Conservation (phyloP, 2,329 filamentous ascomycete genomes). For the Colletotrichum melonis region DNA sequence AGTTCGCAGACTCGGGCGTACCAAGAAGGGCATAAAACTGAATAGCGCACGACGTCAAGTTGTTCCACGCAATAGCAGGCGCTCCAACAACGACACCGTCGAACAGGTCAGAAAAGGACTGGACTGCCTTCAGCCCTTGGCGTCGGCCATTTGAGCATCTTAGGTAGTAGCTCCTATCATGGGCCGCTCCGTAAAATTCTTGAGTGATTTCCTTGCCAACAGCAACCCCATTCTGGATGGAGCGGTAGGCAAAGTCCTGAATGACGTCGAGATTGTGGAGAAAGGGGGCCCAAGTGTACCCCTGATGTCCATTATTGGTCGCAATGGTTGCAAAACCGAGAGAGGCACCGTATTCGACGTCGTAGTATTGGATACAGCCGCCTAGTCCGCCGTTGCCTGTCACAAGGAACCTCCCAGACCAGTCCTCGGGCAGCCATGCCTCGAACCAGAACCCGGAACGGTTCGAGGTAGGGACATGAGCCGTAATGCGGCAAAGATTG, state of each 20-base stretch:
- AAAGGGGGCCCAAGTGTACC: conserved; percentile 43
- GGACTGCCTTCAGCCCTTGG: conserved; percentile 60
- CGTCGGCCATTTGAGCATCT: conserved; percentile 66
- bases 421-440: conserved; percentile 57
- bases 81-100: conserved; percentile 66
- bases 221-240: conserved; percentile 43
- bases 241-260: conserved; percentile 46
- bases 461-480: conserved; percentile 49
- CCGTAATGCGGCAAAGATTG: conserved; percentile 42
- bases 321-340: conserved; percentile 58
- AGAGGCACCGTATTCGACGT: conserved; percentile 52
- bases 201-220: conserved; percentile 56
- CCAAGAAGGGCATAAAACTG: conserved; percentile 59
- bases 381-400: conserved; percentile 61
- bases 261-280: conserved; percentile 48
- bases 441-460: conserved; percentile 55
- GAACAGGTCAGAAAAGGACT: conserved; percentile 56
- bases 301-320: conserved; percentile 62
- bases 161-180: conserved; percentile 58
- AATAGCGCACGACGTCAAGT: conserved; percentile 53
- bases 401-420: conserved; percentile 57
- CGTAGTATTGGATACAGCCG: conserved; percentile 58
- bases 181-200: conserved; percentile 51
- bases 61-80: conserved; percentile 52
- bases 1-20: conserved; percentile 42